phyloP scores from a whole-genome alignment of 2,329 filamentous ascomycete species.

The Colletotrichum sp. region DNA sequence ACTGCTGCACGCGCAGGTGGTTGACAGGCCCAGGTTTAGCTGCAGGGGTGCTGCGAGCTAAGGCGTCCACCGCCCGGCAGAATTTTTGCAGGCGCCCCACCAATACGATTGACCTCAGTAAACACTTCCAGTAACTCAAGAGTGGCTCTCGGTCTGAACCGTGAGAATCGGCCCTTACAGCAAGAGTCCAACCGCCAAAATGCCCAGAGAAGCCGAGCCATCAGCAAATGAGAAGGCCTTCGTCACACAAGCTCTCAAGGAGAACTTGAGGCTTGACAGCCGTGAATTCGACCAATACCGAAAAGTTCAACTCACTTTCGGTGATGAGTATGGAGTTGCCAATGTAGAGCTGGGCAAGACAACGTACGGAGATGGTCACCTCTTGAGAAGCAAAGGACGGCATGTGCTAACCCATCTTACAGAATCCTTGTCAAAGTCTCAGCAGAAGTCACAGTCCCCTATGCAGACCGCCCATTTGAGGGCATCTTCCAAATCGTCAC shows the following conservation, averaged over 20 bases:
- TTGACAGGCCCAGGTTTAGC: neutral
- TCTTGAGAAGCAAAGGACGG: neutral
- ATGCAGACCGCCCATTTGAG: slow-evolving; percentile 89
- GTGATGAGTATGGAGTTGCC: slow-evolving; percentile 88
- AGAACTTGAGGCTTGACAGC: slow-evolving; percentile 84
- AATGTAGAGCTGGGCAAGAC: slow-evolving; percentile 91
- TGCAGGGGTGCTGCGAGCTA: neutral
- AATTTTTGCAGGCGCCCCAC: slow-evolving; percentile 38
- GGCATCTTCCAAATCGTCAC: slow-evolving; percentile 92
- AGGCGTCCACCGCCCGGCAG: slow-evolving; percentile 54
- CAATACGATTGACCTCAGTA: slow-evolving; percentile 23
- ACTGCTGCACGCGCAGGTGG: neutral
- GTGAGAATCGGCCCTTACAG: slow-evolving; percentile 18
- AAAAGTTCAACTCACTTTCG: slow-evolving; percentile 78
- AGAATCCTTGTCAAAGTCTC: slow-evolving; percentile 87
- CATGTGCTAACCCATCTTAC: slow-evolving; percentile 6
- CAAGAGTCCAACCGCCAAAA: slow-evolving; percentile 44
- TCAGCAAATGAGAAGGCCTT: slow-evolving; percentile 90
- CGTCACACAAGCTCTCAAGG: slow-evolving; percentile 79
- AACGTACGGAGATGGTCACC: slow-evolving; percentile 55
- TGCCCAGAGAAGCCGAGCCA: slow-evolving; percentile 92
- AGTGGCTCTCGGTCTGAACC: neutral
- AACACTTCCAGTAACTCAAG: slow-evolving; percentile 13
- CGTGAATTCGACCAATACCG: slow-evolving; percentile 83
- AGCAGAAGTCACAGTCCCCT: slow-evolving; percentile 85